Base-by-base conservation (phyloP, 306 rosid genomes). In the Dryas alaskensis region DNA sequence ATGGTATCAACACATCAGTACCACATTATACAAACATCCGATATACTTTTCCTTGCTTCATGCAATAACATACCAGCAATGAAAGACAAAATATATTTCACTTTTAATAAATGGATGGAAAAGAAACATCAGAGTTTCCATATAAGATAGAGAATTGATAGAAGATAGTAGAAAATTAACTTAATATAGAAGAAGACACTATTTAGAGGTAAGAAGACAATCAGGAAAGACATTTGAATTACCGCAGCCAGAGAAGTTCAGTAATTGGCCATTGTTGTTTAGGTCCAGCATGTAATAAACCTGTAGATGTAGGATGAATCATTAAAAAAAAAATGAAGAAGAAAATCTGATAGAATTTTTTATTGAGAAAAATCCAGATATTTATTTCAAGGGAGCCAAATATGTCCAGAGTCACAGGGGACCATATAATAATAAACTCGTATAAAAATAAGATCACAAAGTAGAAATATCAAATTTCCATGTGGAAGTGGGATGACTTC, bases 191-290 rank as follows among this genome's bases (percentile, higher is more conserved):
- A 49, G 49, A 69, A 57, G 40, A 69, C 66, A 71, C 68, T 69
- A 64, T 27, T 78, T 62, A 78, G 42, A 12, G 52, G 60, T 22
- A 45, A 71, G 63, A 60, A 64, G 52, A 51, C 17, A 66, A 72
- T 59, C 51, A 58, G 58, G 60, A 71, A 65, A 71, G 55, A 70
- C 49, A 59, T 39, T 31, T 67, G 45, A 70, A 80, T 87, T 89
- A 94, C 99, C 99, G 54, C 99, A 94, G 79, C 99, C 99, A 73
- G 97, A 79, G 84, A 80, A 94, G 85, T 94, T 89, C 84, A 91
- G 75, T 81, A 88, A 74, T 75, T 87, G 86, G 44, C 92, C 95
- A 68, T 85, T 72, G 58, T 84, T 77, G 76, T 73, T 69, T 69
- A 19, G 51, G 78, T 91, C 98, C 85, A 89, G 68, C 96, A 94